phyloP scores from a whole-genome alignment of 495 filamentous ascomycete species.

The Penicillium bialowiezense region DNA sequence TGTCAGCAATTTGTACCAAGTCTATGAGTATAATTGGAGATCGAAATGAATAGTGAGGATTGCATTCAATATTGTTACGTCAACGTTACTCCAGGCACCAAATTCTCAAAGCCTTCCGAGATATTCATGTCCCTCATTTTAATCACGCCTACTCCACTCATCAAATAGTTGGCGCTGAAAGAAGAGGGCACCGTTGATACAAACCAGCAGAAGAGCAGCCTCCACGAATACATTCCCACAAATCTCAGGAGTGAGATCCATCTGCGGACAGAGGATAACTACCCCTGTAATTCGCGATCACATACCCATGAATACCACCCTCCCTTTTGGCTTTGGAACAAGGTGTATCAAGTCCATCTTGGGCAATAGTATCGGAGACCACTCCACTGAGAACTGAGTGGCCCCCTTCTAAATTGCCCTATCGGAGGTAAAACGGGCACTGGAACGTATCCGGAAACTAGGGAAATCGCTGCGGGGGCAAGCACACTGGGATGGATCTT shows the following conservation, averaged over 20 bases:
- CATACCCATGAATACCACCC: slow-evolving; percentile 9
- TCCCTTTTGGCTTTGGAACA: slow-evolving; percentile 9
- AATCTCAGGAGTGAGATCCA: slow-evolving; percentile 52
- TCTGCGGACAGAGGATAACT: slow-evolving; percentile 39
- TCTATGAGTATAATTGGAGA: not conserved
- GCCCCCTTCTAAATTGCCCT: slow-evolving; percentile 89
- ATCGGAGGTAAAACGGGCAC: too few species aligned
- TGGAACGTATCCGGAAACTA: too few species aligned
- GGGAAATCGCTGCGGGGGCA: too few species aligned
- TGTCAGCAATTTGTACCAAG: slow-evolving; percentile 16
- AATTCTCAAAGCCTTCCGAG: not conserved
- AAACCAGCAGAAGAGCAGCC: slow-evolving; percentile 10
- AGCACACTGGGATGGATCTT: slow-evolving; percentile 32
- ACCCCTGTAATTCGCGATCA: slow-evolving; percentile 14
- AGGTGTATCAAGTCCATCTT: slow-evolving; percentile 49
- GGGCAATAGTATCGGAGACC: slow-evolving; percentile 93
- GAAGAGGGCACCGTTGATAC: slow-evolving; percentile 21
- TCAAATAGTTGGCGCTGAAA: slow-evolving; percentile 29
- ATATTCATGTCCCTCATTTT: slow-evolving; percentile 57
- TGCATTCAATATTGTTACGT: slow-evolving; percentile 3
- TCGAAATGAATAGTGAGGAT: slow-evolving; percentile 1
- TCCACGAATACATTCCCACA: slow-evolving; percentile 16
- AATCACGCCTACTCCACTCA: slow-evolving; percentile 49
- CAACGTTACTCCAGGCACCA: not conserved
- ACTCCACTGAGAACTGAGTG: slow-evolving; percentile 51